phyloP scores from a whole-genome alignment of 2,329 filamentous ascomycete genomes.

The Penicillium sclerotigenum region DNA sequence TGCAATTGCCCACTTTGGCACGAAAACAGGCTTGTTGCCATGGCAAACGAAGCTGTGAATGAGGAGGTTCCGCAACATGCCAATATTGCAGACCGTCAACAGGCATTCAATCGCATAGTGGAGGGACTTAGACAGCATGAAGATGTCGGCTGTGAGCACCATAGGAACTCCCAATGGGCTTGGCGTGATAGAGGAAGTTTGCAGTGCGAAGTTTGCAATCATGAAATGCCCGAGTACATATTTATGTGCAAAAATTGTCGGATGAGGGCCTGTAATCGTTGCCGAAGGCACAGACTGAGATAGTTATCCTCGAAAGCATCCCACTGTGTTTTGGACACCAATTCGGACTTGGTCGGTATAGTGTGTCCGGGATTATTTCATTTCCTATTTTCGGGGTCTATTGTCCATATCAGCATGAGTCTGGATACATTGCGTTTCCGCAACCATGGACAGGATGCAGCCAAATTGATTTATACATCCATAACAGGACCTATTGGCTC shows the following conservation, averaged over 20 bases:
- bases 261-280: conserved; percentile 9
- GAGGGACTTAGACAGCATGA: conserved; percentile 8
- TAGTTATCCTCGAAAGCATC: too few relatives aligned
- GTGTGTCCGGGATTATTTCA: too few relatives aligned
- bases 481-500: too few relatives aligned
- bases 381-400: too few relatives aligned
- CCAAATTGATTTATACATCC: too few relatives aligned
- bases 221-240: conserved; percentile 4
- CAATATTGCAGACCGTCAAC: background rate
- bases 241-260: conserved; percentile 11
- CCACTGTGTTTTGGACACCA: too few relatives aligned
- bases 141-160: conserved; percentile 10
- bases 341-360: too few relatives aligned
- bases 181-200: background rate
- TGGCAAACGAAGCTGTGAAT: conserved; percentile 3
- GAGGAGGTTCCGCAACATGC: conserved; percentile 8
- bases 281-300: conserved; percentile 1
- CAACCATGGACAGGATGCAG: too few relatives aligned
- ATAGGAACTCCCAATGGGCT: conserved; percentile 11
- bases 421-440: too few relatives aligned
- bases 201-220: background rate
- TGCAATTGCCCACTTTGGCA: conserved; percentile 12
- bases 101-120: conserved; percentile 3
- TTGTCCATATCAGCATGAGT: too few relatives aligned
- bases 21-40: conserved; percentile 2